Percentiles rank a stretch among this genome's conserved stretches.
These are phyloP conservation scores for Limtongia smithiae DNA, from an alignment of 805 yeast genomes.

Conservation along the genomic window DNA sequence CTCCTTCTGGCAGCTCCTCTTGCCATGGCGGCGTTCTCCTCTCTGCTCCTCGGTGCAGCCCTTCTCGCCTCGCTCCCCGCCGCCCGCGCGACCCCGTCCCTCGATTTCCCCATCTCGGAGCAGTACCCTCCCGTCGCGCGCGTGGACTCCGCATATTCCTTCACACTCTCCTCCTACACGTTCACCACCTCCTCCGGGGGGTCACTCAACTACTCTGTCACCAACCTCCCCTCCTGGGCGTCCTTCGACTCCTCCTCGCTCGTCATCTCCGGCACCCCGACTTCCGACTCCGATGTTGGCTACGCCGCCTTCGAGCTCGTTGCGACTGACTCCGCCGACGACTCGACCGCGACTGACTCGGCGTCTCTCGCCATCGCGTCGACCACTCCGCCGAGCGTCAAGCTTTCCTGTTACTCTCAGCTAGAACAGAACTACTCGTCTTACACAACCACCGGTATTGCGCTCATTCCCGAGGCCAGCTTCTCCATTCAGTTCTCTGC, in stretches of 20 bases:
- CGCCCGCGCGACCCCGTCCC: conserved; percentile 46
- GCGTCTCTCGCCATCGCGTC: conserved; percentile 61
- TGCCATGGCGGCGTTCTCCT: too few relatives aligned
- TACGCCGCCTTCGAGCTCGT: conserved; percentile 46
- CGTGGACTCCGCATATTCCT: conserved; percentile 55
- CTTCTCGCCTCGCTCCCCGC: neutral
- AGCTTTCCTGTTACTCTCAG: conserved; percentile 44
- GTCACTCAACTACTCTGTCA: conserved; percentile 52
- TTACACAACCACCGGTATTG: conserved; percentile 63
- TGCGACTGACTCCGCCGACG: conserved; percentile 56
- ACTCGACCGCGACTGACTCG: conserved; percentile 40
- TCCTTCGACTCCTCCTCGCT: conserved; percentile 59
- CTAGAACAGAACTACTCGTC: conserved; percentile 63
- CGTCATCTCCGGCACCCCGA: conserved; percentile 64
- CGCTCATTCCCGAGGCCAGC: conserved; percentile 63
- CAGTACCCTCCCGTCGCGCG: conserved; percentile 90
- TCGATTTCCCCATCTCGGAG: conserved; percentile 72
- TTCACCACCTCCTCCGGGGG: conserved; percentile 48
- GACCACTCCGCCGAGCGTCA: conserved; percentile 48
- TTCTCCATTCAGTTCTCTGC: conserved; percentile 64
- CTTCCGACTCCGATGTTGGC: conserved; percentile 34
- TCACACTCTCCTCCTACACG: conserved; percentile 68
- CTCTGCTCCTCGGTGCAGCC: neutral
- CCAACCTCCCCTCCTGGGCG: conserved; percentile 73
- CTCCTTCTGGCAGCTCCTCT: too few relatives aligned